Percentiles rank a stretch among this genome's conserved stretches.
phyloP scores from a whole-genome alignment of 2,329 filamentous ascomycete genomes.

The Calonectria ilicicola region DNA sequence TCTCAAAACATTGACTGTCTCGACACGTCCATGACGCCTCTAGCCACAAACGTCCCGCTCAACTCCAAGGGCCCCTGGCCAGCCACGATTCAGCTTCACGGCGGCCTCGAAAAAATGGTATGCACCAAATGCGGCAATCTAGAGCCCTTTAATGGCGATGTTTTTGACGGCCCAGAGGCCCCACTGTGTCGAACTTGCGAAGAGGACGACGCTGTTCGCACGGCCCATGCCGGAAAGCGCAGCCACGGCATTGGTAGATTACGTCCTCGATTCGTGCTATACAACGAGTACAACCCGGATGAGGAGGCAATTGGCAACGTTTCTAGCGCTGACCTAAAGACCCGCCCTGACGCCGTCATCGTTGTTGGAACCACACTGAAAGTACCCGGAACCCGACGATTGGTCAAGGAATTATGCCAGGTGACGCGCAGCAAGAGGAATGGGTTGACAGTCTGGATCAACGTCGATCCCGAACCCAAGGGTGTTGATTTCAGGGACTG shows the following conservation, averaged over 20 bases:
- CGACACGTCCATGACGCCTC: slow-evolving; percentile 83
- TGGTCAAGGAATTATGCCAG: slow-evolving; percentile 91
- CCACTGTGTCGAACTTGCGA: slow-evolving; percentile 84
- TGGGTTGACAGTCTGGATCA: slow-evolving; percentile 94
- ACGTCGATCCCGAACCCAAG: slow-evolving; percentile 85
- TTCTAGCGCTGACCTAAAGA: slow-evolving; percentile 85
- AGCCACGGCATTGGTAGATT: slow-evolving; percentile 93
- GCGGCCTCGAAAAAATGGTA: slow-evolving; percentile 94
- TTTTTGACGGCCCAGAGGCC: slow-evolving; percentile 87
- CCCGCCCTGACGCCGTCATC: slow-evolving; percentile 89
- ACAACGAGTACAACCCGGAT: slow-evolving; percentile 97
- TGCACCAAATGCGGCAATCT: slow-evolving; percentile 92
- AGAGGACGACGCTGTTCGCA: slow-evolving; percentile 80
- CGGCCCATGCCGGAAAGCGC: slow-evolving; percentile 81
- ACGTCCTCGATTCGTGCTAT: slow-evolving; percentile 93
- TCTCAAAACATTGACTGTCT: slow-evolving; percentile 98
- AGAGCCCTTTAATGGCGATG: slow-evolving; percentile 78
- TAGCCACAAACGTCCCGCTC: slow-evolving; percentile 85
- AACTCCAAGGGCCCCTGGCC: slow-evolving; percentile 91
- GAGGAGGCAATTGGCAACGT: slow-evolving; percentile 96
- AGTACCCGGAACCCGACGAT: slow-evolving; percentile 89
- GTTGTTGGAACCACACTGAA: slow-evolving; percentile 97
- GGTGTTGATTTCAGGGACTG: slow-evolving; percentile 89
- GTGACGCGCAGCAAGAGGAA: slow-evolving; percentile 85
- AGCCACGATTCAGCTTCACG: slow-evolving; percentile 91